Conservation (phyloP, 345 rosid genomes). For the Erysimum cheiranthoides region DNA sequence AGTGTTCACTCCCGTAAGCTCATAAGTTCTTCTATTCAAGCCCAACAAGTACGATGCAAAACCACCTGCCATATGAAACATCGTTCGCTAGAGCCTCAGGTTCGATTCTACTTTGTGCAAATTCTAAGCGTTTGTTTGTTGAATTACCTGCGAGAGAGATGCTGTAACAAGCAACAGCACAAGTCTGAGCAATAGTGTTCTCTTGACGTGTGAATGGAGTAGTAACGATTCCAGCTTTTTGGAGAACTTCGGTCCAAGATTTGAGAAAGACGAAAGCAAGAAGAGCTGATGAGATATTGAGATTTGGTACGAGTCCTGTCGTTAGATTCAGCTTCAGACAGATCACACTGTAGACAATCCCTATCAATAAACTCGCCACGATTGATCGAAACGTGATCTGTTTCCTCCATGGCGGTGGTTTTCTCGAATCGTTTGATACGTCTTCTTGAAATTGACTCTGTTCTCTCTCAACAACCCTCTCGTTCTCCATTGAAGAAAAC, state of each 20-base stretch:
- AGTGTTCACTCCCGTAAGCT: conserved; percentile 63
- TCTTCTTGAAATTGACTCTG: conserved; percentile 11
- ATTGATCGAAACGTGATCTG: conserved; percentile 85
- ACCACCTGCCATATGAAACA: conserved; percentile 63
- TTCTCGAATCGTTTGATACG: conserved; percentile 43
- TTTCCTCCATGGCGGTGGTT: conserved; percentile 76
- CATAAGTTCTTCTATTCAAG: conserved; percentile 70
- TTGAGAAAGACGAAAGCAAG: conserved; percentile 74
- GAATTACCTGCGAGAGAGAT: conserved; percentile 76
- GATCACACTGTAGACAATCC: conserved; percentile 82
- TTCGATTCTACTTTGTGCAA: not conserved
- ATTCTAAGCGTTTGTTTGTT: not conserved
- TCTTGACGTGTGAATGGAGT: conserved; percentile 91
- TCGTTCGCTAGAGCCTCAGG: not conserved
- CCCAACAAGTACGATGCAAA: conserved; percentile 93
- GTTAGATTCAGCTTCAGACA: conserved; percentile 90
- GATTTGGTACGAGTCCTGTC: conserved; percentile 93
- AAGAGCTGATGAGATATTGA: conserved; percentile 95
- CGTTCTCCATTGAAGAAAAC: conserved; percentile 13
- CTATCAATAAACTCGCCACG: conserved; percentile 71
- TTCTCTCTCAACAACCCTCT: conserved; percentile 31
- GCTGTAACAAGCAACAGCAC: conserved; percentile 94
- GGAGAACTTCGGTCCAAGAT: conserved; percentile 82
- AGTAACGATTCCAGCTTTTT: conserved; percentile 68
- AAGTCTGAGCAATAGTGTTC: conserved; percentile 89